A percentile compares a stretch with the other conserved stretches of the same genome.
Evolutionary conservation across 148 eudicot genomes (phyloP).

Genomic region (Dianthus caryophyllus): DNA sequence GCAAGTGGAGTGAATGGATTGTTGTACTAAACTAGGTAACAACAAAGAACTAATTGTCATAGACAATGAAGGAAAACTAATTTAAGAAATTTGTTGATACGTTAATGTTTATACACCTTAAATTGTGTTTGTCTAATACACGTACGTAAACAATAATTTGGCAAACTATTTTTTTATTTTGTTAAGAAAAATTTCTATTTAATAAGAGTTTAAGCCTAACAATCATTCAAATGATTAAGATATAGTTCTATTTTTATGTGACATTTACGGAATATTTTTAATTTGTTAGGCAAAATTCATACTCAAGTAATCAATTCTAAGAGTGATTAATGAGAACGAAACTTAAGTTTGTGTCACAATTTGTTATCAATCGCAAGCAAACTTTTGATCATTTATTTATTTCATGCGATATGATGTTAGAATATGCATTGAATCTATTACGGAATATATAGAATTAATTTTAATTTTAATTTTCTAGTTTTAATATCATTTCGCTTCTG

Average conservation of each 20-base stretch:
- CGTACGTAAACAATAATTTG: conserved; percentile 18
- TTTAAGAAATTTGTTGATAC: conserved; percentile 10
- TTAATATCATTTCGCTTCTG: no score
- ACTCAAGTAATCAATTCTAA: conserved; percentile 1
- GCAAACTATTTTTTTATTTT: conserved; percentile 13
- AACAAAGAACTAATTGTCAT: background rate
- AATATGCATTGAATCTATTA: no score
- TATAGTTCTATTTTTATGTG: background rate
- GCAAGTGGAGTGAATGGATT: no score
- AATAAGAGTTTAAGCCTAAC: conserved; percentile 5
- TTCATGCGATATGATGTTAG: no score
- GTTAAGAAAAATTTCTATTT: background rate
- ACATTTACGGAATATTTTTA: conserved; percentile 1
- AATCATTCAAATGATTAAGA: background rate
- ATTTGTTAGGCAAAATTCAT: conserved; percentile 10
- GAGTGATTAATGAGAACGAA: conserved; percentile 12
- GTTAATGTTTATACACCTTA: background rate
- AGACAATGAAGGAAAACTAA: conserved; percentile 8
- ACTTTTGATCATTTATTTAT: no score
- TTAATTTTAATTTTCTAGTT: no score
- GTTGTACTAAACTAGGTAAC: no score
- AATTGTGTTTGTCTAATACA: conserved; percentile 3
- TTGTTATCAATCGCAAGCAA: conserved; percentile 10
- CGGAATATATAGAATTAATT: no score
- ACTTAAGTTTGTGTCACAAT: background rate